These are phyloP conservation scores for Ustulina deusta DNA, from an alignment of 2,329 filamentous ascomycete species.

Conservation along the genomic window DNA sequence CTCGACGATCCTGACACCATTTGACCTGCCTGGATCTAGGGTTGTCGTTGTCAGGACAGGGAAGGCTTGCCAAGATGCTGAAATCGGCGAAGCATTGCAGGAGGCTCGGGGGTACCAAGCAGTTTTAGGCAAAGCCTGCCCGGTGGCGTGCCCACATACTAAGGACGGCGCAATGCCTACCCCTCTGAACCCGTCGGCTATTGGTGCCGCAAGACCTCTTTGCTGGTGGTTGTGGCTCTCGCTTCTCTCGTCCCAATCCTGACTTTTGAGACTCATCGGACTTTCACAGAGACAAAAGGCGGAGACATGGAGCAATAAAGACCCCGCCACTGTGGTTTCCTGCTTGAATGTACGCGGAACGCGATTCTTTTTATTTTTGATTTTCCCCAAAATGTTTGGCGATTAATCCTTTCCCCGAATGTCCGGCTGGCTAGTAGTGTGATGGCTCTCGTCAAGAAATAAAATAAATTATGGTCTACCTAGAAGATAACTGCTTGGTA, in stretches of 20 bases:
- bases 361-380: neutral
- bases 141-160: constrained; percentile 6
- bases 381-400: too few relatives aligned
- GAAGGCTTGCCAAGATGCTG: constrained; percentile 34
- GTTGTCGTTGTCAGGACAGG: constrained; percentile 30
- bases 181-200: constrained; percentile 4
- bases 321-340: neutral
- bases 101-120: constrained; percentile 27
- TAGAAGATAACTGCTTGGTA: neutral
- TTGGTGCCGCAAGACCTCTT: constrained; percentile 21
- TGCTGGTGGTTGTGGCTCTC: constrained; percentile 1
- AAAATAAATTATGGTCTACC: neutral
- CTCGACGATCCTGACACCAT: constrained; percentile 29
- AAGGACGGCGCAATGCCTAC: constrained; percentile 9
- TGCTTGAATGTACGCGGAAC: constrained; percentile 11
- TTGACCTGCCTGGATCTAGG: constrained; percentile 18
- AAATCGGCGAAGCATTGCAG: constrained; percentile 39
- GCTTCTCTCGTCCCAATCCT: constrained; percentile 7
- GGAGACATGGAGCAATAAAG: neutral
- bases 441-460: neutral
- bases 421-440: neutral
- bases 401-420: neutral
- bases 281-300: neutral
- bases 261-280: constrained; percentile 4
- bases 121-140: constrained; percentile 27